A percentile compares a stretch with the other conserved stretches of the same genome.
Conservation (phyloP, 2,329 filamentous ascomycete species). For the Teratosphaeria epicoccoides region DNA sequence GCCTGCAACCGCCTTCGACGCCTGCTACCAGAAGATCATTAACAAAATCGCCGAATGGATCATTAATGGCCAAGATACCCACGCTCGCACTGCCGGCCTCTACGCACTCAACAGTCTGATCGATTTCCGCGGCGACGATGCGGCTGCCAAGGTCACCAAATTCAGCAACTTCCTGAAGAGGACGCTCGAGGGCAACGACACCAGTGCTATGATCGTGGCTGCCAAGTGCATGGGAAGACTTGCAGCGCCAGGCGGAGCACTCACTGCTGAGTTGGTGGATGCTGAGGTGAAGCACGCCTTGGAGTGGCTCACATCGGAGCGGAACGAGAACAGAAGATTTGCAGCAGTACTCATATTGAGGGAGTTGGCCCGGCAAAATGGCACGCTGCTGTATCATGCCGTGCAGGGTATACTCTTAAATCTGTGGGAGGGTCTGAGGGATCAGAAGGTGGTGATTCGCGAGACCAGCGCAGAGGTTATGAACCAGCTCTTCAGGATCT, state of each 20-base stretch:
- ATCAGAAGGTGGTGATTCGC: constrained; percentile 81
- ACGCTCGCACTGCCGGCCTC: constrained; percentile 83
- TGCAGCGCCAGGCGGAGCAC: constrained; percentile 80
- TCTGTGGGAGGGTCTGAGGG: constrained; percentile 88
- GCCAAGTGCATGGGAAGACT: constrained; percentile 82
- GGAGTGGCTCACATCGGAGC: constrained; percentile 92
- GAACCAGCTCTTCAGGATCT: constrained; percentile 90
- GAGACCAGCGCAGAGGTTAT: constrained; percentile 88
- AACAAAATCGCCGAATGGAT: constrained; percentile 64
- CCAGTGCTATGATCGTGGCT: constrained; percentile 79
- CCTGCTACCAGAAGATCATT: constrained; percentile 54
- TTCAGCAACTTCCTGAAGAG: constrained; percentile 85
- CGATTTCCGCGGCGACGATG: constrained; percentile 92
- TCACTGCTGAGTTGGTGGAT: constrained; percentile 92
- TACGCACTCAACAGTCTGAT: constrained; percentile 86
- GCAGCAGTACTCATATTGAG: constrained; percentile 84
- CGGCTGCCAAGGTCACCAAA: constrained; percentile 83
- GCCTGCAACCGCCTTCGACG: constrained; percentile 64
- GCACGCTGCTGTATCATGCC: constrained; percentile 90
- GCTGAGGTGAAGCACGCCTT: constrained; percentile 92
- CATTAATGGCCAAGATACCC: constrained; percentile 72
- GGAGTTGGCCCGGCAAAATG: constrained; percentile 83
- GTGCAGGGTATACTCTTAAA: constrained; percentile 92
- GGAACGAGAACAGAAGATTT: constrained; percentile 85
- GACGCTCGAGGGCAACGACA: constrained; percentile 82